Conservation (phyloP, 2,329 filamentous ascomycete species). For the Zasmidium cellare region DNA sequence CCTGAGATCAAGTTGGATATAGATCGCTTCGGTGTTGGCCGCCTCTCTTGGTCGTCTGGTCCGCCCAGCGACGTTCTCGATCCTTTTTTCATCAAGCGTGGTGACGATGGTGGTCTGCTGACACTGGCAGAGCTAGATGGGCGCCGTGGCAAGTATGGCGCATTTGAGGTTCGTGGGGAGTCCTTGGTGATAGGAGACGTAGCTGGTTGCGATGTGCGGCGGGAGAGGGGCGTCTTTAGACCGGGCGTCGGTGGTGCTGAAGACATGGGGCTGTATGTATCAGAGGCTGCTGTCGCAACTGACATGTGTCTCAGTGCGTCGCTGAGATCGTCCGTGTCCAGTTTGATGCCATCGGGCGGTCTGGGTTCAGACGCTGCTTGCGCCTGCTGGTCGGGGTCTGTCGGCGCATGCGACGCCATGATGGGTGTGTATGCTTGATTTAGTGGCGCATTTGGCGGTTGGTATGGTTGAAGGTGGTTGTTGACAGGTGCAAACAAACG, state of each 20-base stretch:
- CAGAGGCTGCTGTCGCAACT: not conserved
- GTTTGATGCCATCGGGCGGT: not conserved
- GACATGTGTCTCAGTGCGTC: not conserved
- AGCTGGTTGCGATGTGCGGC: slow-evolving; percentile 17
- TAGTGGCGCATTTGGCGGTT: too few species aligned
- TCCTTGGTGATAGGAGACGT: slow-evolving; percentile 11
- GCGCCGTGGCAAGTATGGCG: slow-evolving; percentile 17
- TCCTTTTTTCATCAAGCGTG: slow-evolving; percentile 22
- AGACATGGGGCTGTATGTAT: not conserved
- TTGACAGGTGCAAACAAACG: not conserved
- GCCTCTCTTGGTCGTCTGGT: slow-evolving; percentile 23
- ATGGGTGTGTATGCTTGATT: not conserved
- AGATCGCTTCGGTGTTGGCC: slow-evolving; percentile 34
- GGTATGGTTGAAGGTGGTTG: too few species aligned
- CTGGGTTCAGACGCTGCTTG: not conserved
- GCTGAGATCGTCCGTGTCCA: not conserved
- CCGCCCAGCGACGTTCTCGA: slow-evolving; percentile 30
- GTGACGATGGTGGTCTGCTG: slow-evolving; percentile 15
- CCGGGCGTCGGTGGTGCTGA: slow-evolving; percentile 20
- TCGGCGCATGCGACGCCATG: not conserved
- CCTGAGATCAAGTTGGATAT: slow-evolving; percentile 35
- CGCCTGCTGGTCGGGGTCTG: not conserved
- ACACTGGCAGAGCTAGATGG: slow-evolving; percentile 31
- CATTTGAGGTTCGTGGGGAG: slow-evolving; percentile 16
- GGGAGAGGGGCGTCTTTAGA: slow-evolving; percentile 15